Evolutionary conservation across 1,284 basidiomycete species (phyloP).

Genomic region (Moniliophthora roreri): DNA sequence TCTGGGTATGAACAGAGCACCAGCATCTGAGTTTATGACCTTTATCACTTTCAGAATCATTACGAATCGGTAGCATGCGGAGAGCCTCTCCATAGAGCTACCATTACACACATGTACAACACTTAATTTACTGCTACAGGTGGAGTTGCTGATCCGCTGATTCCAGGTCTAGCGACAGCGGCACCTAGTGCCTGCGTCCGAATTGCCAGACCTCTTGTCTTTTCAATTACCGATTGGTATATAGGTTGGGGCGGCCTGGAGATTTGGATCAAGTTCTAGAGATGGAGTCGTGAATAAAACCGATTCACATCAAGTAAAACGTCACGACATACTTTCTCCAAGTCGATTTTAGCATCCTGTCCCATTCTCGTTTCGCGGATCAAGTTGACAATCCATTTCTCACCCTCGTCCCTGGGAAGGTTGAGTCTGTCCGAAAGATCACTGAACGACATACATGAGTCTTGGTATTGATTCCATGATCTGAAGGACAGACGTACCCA

Average conservation of each 20-base stretch:
- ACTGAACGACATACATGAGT: slow-evolving; percentile 35
- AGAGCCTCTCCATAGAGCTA: too few species aligned
- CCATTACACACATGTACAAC: too few species aligned
- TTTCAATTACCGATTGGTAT: slow-evolving; percentile 95
- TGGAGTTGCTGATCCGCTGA: background rate
- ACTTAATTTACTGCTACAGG: background rate
- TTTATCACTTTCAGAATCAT: too few species aligned
- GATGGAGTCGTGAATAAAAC: slow-evolving; percentile 10
- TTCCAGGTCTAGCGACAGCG: slow-evolving; percentile 48
- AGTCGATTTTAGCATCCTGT: slow-evolving; percentile 94
- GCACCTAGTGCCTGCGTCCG: slow-evolving; percentile 89
- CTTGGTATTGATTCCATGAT: background rate
- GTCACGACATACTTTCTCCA: slow-evolving; percentile 71
- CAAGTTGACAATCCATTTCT: slow-evolving; percentile 99
- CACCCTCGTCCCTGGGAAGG: slow-evolving; percentile 90
- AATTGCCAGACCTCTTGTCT: slow-evolving; percentile 89
- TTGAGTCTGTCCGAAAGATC: slow-evolving; percentile 94
- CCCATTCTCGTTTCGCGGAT: slow-evolving; percentile 96
- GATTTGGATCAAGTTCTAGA: slow-evolving; percentile 93
- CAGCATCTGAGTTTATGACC: too few species aligned
- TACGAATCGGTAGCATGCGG: too few species aligned
- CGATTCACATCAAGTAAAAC: too few species aligned
- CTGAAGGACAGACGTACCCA: slow-evolving; percentile 50
- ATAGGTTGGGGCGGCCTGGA: slow-evolving; percentile 87
- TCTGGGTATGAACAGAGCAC: too few species aligned